phyloP scores from a whole-genome alignment of 495 filamentous ascomycete species.

The Lepraria neglecta region DNA sequence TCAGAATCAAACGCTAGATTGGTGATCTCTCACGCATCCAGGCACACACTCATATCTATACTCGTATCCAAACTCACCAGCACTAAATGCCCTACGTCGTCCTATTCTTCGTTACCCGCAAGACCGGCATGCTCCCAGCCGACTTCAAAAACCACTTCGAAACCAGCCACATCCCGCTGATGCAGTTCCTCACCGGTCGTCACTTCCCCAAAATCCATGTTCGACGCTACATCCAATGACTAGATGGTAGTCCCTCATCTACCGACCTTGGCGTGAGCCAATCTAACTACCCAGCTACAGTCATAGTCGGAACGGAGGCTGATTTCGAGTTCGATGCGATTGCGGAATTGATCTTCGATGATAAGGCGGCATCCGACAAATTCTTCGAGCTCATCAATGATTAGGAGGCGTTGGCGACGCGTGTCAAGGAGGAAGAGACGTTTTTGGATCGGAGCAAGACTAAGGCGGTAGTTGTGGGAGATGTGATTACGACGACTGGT shows the following conservation, averaged over 20 bases:
- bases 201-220: constrained; percentile 29
- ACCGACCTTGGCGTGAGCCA: constrained; percentile 5
- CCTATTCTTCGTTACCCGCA: constrained; percentile 30
- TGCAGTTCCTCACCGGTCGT: constrained; percentile 29
- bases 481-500: constrained; percentile 10
- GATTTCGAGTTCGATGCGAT: constrained; percentile 40
- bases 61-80: neutral
- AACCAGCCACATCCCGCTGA: constrained; percentile 31
- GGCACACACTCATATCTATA: neutral
- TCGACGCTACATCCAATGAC: constrained; percentile 32
- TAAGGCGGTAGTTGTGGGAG: constrained; percentile 31
- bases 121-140: constrained; percentile 29
- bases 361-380: constrained; percentile 30
- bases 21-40: neutral
- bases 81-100: neutral
- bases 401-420: constrained; percentile 24
- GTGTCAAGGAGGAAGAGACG: constrained; percentile 30
- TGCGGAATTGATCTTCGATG: constrained; percentile 34
- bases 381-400: constrained; percentile 30
- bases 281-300: constrained; percentile 27
- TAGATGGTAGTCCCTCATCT: neutral
- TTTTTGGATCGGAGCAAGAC: constrained; percentile 33
- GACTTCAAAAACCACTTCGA: constrained; percentile 36
- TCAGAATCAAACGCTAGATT: too few relatives aligned
- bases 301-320: constrained; percentile 34